Evolutionary conservation across 305 asterid species (phyloP).

Genomic region (Caryopteris hybrid): DNA sequence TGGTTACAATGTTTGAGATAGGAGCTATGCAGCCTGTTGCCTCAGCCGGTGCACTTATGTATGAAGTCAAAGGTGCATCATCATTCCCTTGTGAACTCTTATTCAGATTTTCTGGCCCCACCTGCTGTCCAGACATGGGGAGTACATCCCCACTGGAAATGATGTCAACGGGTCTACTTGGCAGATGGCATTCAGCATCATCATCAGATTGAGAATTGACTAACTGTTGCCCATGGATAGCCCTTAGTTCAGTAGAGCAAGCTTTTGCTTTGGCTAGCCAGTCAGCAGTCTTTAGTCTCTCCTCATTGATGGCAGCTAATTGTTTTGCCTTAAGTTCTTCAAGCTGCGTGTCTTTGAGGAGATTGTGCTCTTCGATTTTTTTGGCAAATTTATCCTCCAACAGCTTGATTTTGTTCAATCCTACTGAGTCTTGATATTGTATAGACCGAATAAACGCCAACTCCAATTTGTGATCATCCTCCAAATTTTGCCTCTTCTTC

Average conservation of each 20-base stretch:
- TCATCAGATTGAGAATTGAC: conserved; percentile 34
- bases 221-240: conserved; percentile 23
- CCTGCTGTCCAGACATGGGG: conserved; percentile 18
- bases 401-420: conserved; percentile 39
- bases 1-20: conserved; percentile 14
- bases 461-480: conserved; percentile 42
- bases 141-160: conserved; percentile 12
- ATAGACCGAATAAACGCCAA: conserved; percentile 41
- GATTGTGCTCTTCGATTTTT: conserved; percentile 40
- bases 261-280: conserved; percentile 30
- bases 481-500: conserved; percentile 34
- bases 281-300: conserved; percentile 33
- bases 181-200: conserved; percentile 27
- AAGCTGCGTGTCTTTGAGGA: conserved; percentile 32
- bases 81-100: conserved; percentile 14
- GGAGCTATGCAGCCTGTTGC: conserved; percentile 17
- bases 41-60: conserved; percentile 24
- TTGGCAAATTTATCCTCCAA: conserved; percentile 36
- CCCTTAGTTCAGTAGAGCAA: conserved; percentile 18
- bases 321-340: conserved; percentile 48
- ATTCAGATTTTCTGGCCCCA: conserved; percentile 17
- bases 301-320: conserved; percentile 39
- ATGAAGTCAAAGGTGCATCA: conserved; percentile 15
- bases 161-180: conserved; percentile 1
- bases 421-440: conserved; percentile 35